Base-by-base conservation (phyloP, 192 early-diverging fungal species). In the Mortierella claussenii region DNA sequence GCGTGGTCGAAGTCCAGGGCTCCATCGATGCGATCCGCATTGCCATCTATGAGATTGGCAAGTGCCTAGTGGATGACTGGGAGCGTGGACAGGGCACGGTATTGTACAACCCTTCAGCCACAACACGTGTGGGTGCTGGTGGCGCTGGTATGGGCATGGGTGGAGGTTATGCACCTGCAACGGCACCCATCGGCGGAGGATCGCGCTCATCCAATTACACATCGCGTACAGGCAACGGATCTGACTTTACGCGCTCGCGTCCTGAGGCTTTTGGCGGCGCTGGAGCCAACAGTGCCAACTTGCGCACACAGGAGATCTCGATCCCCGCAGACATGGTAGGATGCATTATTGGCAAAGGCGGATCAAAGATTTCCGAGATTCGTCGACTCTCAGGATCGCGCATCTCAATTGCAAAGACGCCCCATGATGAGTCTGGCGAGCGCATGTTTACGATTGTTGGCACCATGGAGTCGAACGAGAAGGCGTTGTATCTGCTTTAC, bases 291-390 rank as follows among this genome's bases (percentile, higher is more conserved):
- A 63, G 47, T 26, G 50, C 82, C 52, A 86, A 89, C 70, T 83
- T 87, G 68, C 89, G 91, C 69, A 93, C 88, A 26, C 91, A 94
- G 74, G 90, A 96, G 65, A 95, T 98, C 68, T 89, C 89, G 50
- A 95, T 99, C 58, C 95, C 97, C 20, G 89, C 90, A 74, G 95
- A 96, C 76, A 93, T 98, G 92, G 96, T 96, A 48, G 97, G 97
- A 28, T 95, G 95, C 68, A 95, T 99, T 73, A 99, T 99, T 80
- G 97, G 97, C 62, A 96, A 96, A 81, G 89, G 86, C 37, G 96
- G 95, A 26, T 85, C 87, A 30, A 91, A 91, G 65, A 91, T 93
- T 62, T 88, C 92, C 18, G 92, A 93, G 75, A 93, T 92, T 66
- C 91, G 92, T 62, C 85, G 87, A 34, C 76, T 91, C 18, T 93